Percentiles rank a stretch among this genome's conserved stretches.
phyloP scores from a whole-genome alignment of 441 rosid genomes.

The Pelargonium myrrhifolium region DNA sequence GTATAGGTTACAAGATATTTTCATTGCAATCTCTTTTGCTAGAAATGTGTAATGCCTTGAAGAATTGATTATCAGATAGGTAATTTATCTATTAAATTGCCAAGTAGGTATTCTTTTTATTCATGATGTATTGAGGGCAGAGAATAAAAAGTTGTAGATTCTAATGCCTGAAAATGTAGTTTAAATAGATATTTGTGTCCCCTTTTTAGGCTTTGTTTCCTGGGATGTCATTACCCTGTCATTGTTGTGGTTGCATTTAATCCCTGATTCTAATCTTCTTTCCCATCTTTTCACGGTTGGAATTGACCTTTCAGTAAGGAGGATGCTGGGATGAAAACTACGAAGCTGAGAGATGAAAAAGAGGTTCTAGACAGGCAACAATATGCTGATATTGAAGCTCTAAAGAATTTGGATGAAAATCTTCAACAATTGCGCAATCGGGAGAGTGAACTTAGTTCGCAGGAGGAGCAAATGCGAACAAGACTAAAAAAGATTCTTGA shows the following conservation, averaged over 20 bases:
- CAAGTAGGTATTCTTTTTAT: background rate
- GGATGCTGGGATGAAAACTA: slow-evolving; percentile 91
- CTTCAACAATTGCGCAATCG: slow-evolving; percentile 80
- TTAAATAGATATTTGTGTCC: background rate
- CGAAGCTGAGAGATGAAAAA: slow-evolving; percentile 85
- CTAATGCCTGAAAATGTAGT: background rate
- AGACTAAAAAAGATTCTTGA: slow-evolving; percentile 60
- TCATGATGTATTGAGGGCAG: background rate
- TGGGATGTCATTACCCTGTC: background rate
- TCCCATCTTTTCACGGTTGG: slow-evolving; percentile 9
- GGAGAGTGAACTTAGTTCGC: slow-evolving; percentile 63
- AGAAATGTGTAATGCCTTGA: background rate
- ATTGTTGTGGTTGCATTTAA: slow-evolving; percentile 11
- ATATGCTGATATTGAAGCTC: slow-evolving; percentile 83
- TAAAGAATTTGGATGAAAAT: slow-evolving; percentile 90
- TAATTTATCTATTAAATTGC: background rate
- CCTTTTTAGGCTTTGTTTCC: background rate
- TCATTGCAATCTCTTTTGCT: background rate
- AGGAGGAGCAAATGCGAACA: slow-evolving; percentile 67
- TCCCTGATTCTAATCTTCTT: background rate
- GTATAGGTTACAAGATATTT: too few relatives aligned
- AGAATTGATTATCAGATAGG: slow-evolving; percentile 4
- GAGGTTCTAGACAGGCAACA: slow-evolving; percentile 96
- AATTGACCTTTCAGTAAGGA: slow-evolving; percentile 62
- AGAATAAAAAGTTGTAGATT: background rate